Evolutionary conservation across 805 yeast species (phyloP).

Genomic region (Starmera amethionina): DNA sequence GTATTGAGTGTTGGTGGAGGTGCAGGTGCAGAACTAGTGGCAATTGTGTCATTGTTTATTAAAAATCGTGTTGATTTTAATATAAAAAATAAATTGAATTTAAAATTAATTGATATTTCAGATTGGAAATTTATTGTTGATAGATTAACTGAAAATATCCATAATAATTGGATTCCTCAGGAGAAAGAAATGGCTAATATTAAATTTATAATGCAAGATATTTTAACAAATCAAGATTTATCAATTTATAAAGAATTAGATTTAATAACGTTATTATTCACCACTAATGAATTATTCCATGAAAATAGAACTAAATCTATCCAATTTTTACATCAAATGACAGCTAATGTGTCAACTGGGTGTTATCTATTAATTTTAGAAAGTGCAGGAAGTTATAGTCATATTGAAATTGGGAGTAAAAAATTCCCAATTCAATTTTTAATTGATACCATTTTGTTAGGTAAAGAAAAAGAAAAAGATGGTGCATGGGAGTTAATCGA

Average conservation of each 20-base stretch:
- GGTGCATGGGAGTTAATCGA: conserved; percentile 62
- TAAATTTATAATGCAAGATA: conserved; percentile 25
- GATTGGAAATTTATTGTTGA: conserved; percentile 56
- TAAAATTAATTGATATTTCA: conserved; percentile 66
- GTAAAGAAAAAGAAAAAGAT: conserved; percentile 31
- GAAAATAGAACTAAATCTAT: conserved; percentile 57
- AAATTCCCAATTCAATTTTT: conserved; percentile 76
- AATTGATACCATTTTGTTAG: conserved; percentile 61
- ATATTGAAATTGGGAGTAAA: conserved; percentile 66
- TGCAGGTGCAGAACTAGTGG: conserved; percentile 74
- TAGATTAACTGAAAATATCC: conserved; percentile 33
- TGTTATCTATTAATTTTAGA: conserved; percentile 61
- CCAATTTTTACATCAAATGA: conserved; percentile 44
- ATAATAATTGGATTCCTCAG: conserved; percentile 43
- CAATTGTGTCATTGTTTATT: conserved; percentile 47
- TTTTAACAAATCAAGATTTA: conserved; percentile 20
- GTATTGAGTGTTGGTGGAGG: conserved; percentile 80
- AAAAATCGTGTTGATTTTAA: conserved; percentile 18
- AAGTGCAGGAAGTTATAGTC: conserved; percentile 85
- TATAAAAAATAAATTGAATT: conserved; percentile 22
- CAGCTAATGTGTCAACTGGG: conserved; percentile 42
- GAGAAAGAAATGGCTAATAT: conserved; percentile 23
- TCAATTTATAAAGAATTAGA: conserved; percentile 23
- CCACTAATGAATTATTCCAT: conserved; percentile 78
- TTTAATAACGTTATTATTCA: conserved; percentile 66